phyloP scores from a whole-genome alignment of 169 alveolate genomes.

The Neospora caninum region DNA sequence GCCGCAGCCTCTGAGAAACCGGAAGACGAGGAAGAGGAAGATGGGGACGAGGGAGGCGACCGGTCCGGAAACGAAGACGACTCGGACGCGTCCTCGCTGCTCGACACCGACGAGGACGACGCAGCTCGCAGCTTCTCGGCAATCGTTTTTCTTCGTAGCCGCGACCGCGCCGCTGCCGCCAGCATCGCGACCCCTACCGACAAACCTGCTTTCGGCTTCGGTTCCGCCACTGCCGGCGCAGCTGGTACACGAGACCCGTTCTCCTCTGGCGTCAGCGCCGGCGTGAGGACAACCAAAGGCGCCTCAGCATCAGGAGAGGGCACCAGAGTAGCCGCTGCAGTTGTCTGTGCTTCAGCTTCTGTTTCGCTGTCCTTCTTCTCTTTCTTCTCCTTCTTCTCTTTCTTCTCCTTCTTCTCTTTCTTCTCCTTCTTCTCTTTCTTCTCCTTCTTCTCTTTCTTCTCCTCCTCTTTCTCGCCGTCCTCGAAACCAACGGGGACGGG shows the following conservation, averaged over 20 bases:
- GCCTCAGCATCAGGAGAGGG: not conserved
- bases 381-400: not conserved
- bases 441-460: not conserved
- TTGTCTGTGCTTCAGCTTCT: not conserved
- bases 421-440: slow-evolving; percentile 20
- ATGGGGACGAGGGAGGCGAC: not conserved
- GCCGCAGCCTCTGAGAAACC: not conserved
- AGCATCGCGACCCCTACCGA: not conserved
- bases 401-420: slow-evolving; percentile 7
- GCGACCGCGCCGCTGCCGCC: not conserved
- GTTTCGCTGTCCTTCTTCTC: not conserved
- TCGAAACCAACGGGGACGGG: not conserved
- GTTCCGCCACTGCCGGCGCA: not conserved
- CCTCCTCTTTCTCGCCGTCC: slow-evolving; percentile 6
- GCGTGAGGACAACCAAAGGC: too few relatives aligned
- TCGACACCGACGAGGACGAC: not conserved
- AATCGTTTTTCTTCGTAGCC: not conserved
- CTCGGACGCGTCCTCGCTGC: too few relatives aligned
- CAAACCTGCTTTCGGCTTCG: not conserved
- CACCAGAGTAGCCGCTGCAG: not conserved
- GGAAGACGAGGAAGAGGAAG: not conserved
- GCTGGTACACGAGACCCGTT: too few relatives aligned
- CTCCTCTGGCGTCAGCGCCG: too few relatives aligned
- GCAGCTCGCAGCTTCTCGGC: not conserved
- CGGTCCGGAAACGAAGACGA: not conserved